Evolutionary conservation across 2,329 filamentous ascomycete species (phyloP), one percentile per base, ranked within the genome.

Genomic region (Bertia moriformis): DNA sequence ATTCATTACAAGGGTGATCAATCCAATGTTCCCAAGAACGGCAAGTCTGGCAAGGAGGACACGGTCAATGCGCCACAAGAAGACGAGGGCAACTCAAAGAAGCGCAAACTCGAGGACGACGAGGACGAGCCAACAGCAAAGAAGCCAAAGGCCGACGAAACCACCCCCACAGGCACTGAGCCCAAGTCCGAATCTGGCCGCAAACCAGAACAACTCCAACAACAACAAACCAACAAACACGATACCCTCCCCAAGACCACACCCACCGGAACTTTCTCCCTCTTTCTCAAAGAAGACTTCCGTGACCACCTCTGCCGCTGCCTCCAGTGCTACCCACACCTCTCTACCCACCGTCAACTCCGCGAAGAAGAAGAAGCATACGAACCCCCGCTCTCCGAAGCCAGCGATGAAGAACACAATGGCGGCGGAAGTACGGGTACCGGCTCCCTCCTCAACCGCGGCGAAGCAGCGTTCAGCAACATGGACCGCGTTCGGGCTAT

Each of bases 401-500:
- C n/a, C n/a, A n/a, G n/a, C n/a, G 55, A 61, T 17, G 61, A 59
- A 4, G 55, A 58, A 10, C 60, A 62, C 17, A 18, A 52, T 56
- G 53, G 55, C 33, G 46, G 42, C 38, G 45, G 39, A 38, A 48
- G 44, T 42, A 53, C 59, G 0, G 68, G 70, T 27, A 73, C 71
- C 1, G 69, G 68, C 15, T 75, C 69, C 39, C 57, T 81, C 2
- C 64, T 78, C 14, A 74, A 81, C 29, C 69, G 73, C 15, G 77
- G 77, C 29, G 76, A 82, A 53, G 74, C 73, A 4, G 76, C 76
- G 0, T 63, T 82, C 12, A 76, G 66, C 48, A 75, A 69, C 41
- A 69, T 82, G 50, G 77, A 82, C 46, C 69, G 77, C 1, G 76
- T 81, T 1, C 61, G 67, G n/a, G 78, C 77, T 1, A 78, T 82